phyloP scores from a whole-genome alignment of 1,284 basidiomycete species.

The Schizophyllum amplum region DNA sequence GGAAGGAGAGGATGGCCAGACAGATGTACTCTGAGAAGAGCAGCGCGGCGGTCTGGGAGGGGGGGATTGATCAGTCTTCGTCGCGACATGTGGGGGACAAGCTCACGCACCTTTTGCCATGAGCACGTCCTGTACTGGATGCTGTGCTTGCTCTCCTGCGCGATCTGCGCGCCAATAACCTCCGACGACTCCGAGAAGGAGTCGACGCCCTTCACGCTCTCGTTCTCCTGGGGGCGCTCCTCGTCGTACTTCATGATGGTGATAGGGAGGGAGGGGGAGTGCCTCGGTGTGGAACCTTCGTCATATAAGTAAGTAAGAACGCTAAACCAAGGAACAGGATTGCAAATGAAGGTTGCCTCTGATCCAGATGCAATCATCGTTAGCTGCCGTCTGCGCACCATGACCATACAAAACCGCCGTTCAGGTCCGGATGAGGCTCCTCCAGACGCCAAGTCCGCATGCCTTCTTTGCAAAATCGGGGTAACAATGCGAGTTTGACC shows the following conservation, averaged over 20 bases:
- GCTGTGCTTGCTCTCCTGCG: slow-evolving; percentile 25
- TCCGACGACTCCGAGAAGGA: no score
- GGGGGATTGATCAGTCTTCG: neutral
- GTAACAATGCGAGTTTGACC: no score
- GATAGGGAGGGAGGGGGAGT: neutral
- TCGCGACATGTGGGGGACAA: neutral
- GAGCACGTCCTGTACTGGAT: slow-evolving; percentile 38
- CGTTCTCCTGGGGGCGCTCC: neutral
- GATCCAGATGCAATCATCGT: neutral
- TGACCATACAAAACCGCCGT: neutral
- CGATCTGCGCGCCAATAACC: slow-evolving; percentile 23
- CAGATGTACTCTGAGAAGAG: slow-evolving; percentile 44
- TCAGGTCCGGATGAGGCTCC: neutral
- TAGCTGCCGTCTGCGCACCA: neutral
- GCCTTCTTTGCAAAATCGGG: no score
- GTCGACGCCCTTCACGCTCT: neutral
- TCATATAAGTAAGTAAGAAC: neutral
- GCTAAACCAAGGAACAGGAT: neutral
- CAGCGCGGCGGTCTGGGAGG: slow-evolving; percentile 32
- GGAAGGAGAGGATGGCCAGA: slow-evolving; percentile 44
- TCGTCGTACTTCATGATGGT: slow-evolving; percentile 1
- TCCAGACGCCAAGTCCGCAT: neutral
- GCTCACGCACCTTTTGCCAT: slow-evolving; percentile 35
- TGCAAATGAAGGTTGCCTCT: neutral
- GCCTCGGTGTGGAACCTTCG: no score